Evolutionary conservation across 306 rosid species (phyloP).

Genomic region (Cucurbita maxima): DNA sequence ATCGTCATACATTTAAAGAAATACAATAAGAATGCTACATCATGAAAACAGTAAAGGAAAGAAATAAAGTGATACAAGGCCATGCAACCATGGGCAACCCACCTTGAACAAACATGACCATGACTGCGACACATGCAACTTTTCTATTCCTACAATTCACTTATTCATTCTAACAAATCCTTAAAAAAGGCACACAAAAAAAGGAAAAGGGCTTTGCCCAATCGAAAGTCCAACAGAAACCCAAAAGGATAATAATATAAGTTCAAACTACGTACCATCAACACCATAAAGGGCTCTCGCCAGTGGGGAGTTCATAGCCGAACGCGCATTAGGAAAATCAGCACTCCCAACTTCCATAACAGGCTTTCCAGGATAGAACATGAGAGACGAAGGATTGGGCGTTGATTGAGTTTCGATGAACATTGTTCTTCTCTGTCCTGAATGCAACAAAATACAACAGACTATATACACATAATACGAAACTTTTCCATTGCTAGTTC

Average conservation of each 20-base stretch:
- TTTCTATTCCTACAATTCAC: too few relatives aligned
- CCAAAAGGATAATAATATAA: not conserved
- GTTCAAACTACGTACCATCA: slow-evolving; percentile 31
- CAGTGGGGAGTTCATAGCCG: slow-evolving; percentile 75
- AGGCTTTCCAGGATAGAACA: slow-evolving; percentile 53
- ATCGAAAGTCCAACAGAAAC: not conserved
- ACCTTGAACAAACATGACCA: too few relatives aligned
- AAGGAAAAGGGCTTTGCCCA: not conserved
- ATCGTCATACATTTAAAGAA: too few relatives aligned
- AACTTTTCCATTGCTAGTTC: not conserved
- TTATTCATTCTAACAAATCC: not conserved
- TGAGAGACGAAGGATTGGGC: slow-evolving; percentile 53
- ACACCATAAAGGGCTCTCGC: slow-evolving; percentile 65
- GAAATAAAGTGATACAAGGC: too few relatives aligned
- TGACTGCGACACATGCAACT: too few relatives aligned
- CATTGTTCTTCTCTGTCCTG: slow-evolving; percentile 59
- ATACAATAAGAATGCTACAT: too few relatives aligned
- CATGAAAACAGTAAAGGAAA: too few relatives aligned
- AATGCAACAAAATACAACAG: not conserved
- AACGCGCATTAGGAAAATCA: slow-evolving; percentile 78
- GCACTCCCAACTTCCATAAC: slow-evolving; percentile 94
- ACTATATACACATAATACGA: not conserved
- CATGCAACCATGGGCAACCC: too few relatives aligned
- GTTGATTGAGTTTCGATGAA: slow-evolving; percentile 59
- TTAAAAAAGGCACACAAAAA: not conserved